Conservation (phyloP, 805 yeast species). For the Schizosaccharomyces cryophilus region DNA sequence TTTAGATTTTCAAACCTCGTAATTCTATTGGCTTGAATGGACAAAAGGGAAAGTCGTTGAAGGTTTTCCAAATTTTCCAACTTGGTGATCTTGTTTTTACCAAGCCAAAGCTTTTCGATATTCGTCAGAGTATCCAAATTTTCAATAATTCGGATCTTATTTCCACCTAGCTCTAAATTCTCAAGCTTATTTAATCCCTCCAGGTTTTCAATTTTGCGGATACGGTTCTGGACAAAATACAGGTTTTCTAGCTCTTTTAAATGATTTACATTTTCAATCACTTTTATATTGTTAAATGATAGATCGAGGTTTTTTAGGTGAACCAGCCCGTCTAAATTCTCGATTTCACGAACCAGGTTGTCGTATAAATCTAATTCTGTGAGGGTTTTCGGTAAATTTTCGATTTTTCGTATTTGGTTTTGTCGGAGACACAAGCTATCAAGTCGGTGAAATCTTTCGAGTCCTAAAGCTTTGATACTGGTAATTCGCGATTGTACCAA, state of each 20-base stretch:
- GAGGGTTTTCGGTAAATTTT: constrained; percentile 29
- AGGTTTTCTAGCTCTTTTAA: constrained; percentile 39
- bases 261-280: constrained; percentile 51
- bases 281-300: constrained; percentile 71
- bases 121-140: constrained; percentile 29
- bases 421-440: constrained; percentile 50
- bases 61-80: constrained; percentile 39
- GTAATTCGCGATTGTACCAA: constrained; percentile 2
- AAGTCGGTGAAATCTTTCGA: not conserved
- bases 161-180: constrained; percentile 79
- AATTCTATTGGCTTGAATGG: constrained; percentile 70
- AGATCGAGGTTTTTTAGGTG: constrained; percentile 34
- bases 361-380: constrained; percentile 77
- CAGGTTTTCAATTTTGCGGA: constrained; percentile 44
- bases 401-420: constrained; percentile 55
- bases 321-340: constrained; percentile 19
- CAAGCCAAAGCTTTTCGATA: constrained; percentile 69
- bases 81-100: constrained; percentile 51
- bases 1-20: constrained; percentile 64
- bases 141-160: constrained; percentile 34
- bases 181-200: constrained; percentile 29
- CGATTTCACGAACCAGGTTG: constrained; percentile 66
- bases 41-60: constrained; percentile 41
- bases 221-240: constrained; percentile 74
- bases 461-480: constrained; percentile 4